phyloP scores from a whole-genome alignment of 257 asterid genomes.

The Ophiorrhiza pumila region DNA sequence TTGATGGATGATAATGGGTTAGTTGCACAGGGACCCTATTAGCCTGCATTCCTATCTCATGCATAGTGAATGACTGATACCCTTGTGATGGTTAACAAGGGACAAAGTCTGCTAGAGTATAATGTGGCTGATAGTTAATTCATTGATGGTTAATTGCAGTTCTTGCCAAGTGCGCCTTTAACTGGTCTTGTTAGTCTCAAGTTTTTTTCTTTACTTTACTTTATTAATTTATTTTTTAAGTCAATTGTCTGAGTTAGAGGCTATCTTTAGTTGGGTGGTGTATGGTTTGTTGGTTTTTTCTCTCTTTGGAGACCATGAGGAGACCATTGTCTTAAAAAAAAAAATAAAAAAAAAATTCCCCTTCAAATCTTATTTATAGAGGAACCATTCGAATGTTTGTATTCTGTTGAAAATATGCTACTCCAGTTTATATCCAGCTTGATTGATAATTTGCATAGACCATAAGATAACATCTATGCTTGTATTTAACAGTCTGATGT shows the following conservation, averaged over 20 bases:
- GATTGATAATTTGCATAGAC: background rate
- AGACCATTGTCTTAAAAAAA: background rate
- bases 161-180: background rate
- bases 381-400: background rate
- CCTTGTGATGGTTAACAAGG: no score
- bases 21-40: slow-evolving; percentile 15
- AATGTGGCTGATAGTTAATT: slow-evolving; percentile 3
- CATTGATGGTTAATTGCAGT: background rate
- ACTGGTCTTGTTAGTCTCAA: background rate
- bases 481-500: background rate
- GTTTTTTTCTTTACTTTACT: no score
- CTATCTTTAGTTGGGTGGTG: background rate
- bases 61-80: no score
- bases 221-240: no score
- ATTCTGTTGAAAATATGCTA: background rate
- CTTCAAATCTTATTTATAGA: background rate
- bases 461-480: background rate
- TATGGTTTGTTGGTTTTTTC: background rate
- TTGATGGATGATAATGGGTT: slow-evolving; percentile 90
- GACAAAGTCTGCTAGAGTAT: no score
- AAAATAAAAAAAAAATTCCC: no score
- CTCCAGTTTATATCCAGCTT: background rate
- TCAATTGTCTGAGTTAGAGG: background rate
- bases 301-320: background rate
- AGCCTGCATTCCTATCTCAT: background rate